These are phyloP conservation scores for Rhododendron williamsianum DNA, from an alignment of 148 eudicot species.

Conservation along the genomic window DNA sequence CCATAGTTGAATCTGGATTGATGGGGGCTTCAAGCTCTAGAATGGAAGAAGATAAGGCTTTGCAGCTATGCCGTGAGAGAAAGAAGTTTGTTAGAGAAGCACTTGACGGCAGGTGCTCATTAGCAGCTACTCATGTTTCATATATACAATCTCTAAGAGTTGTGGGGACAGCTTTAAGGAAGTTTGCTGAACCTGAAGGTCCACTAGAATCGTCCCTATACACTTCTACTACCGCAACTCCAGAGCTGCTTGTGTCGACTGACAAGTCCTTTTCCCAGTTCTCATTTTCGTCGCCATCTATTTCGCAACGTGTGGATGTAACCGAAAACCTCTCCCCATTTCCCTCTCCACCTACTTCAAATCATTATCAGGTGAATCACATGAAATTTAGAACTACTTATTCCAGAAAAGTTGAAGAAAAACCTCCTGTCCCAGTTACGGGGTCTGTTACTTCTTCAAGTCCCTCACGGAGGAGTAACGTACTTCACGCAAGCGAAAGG, in stretches of 20 bases:
- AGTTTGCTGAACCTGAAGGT: slow-evolving; percentile 63
- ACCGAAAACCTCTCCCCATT: slow-evolving; percentile 39
- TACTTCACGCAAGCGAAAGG: slow-evolving; percentile 41
- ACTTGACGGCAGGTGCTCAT: slow-evolving; percentile 85
- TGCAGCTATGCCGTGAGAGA: slow-evolving; percentile 75
- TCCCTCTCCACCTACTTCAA: slow-evolving; percentile 53
- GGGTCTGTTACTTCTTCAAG: slow-evolving; percentile 52
- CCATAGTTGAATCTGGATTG: background rate
- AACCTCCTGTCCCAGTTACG: slow-evolving; percentile 41
- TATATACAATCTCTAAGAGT: slow-evolving; percentile 63
- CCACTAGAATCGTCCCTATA: slow-evolving; percentile 46
- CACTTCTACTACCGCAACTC: slow-evolving; percentile 62
- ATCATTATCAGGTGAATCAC: slow-evolving; percentile 49
- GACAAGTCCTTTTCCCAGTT: slow-evolving; percentile 56
- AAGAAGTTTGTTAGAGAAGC: slow-evolving; percentile 84
- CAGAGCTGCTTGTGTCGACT: slow-evolving; percentile 48
- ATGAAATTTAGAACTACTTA: slow-evolving; percentile 67
- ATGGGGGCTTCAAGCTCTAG: slow-evolving; percentile 86
- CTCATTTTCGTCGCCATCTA: slow-evolving; percentile 59
- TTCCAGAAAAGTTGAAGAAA: slow-evolving; percentile 71
- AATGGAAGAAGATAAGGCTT: slow-evolving; percentile 80
- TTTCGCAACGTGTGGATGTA: slow-evolving; percentile 44
- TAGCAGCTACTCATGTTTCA: slow-evolving; percentile 71
- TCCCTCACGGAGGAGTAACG: slow-evolving; percentile 33
- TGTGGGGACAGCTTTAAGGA: slow-evolving; percentile 66